Evolutionary conservation across 2,329 filamentous ascomycete genomes (phyloP).

Genomic region (Pseudogymnoascus sp.): DNA sequence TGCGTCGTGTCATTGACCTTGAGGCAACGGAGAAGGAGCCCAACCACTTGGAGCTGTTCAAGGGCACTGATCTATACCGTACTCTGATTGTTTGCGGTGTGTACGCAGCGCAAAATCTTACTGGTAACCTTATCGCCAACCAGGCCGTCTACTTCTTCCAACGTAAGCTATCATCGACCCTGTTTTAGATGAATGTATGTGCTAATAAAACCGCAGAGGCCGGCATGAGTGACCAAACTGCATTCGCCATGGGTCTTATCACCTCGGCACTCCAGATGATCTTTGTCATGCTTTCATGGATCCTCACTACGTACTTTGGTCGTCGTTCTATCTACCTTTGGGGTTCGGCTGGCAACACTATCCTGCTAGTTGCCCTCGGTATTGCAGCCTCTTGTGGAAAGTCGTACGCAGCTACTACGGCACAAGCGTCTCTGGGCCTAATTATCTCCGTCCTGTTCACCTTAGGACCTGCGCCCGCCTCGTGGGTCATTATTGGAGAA

Average conservation of each 20-base stretch:
- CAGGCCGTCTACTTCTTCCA: constrained; percentile 55
- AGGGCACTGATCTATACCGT: constrained; percentile 45
- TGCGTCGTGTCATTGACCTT: constrained; percentile 48
- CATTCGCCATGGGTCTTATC: constrained; percentile 56
- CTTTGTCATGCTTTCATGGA: constrained; percentile 59
- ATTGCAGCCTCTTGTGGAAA: constrained; percentile 45
- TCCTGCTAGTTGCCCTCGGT: constrained; percentile 41
- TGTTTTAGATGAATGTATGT: background rate
- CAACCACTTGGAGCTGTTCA: constrained; percentile 43
- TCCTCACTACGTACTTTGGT: constrained; percentile 55
- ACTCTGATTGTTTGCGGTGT: constrained; percentile 48
- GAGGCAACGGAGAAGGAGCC: constrained; percentile 37
- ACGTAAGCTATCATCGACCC: constrained; percentile 16
- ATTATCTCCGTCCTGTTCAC: constrained; percentile 59
- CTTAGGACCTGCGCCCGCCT: constrained; percentile 52
- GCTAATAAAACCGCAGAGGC: constrained; percentile 40
- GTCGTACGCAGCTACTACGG: constrained; percentile 24
- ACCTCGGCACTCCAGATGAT: constrained; percentile 54
- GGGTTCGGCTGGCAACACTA: background rate
- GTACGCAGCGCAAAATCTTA: constrained; percentile 52
- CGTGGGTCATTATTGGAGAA: constrained; percentile 60
- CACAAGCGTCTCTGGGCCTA: constrained; percentile 23
- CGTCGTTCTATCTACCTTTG: constrained; percentile 27
- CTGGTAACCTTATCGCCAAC: constrained; percentile 54
- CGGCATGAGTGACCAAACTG: constrained; percentile 43